These are phyloP conservation scores for Closterium sp. DNA, from an alignment of 139 green algal genomes.

Conservation along the genomic window DNA sequence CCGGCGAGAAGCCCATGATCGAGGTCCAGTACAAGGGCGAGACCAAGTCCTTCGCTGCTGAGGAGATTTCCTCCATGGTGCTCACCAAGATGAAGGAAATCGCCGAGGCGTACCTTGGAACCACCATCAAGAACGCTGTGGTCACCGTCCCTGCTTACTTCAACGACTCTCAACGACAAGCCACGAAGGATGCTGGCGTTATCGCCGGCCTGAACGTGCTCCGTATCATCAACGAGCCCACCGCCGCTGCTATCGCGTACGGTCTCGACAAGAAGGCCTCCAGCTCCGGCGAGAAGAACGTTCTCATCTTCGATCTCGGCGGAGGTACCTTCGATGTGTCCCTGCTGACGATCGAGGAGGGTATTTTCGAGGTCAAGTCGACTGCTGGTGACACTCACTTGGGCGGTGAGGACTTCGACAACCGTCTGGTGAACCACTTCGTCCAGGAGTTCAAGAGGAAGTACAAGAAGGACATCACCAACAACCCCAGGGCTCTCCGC, in stretches of 20 bases:
- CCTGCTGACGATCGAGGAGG: conserved; percentile 95
- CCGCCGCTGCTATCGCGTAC: conserved; percentile 87
- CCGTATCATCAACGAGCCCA: conserved; percentile 72
- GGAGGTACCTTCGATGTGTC: conserved; percentile 97
- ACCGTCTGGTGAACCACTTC: conserved; percentile 90
- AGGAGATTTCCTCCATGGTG: conserved; percentile 97
- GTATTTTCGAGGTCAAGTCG: conserved; percentile 97
- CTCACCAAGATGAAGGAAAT: conserved; percentile 98
- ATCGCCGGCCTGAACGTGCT: conserved; percentile 92
- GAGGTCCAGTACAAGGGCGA: conserved; percentile 91
- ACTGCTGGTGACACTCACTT: conserved; percentile 96
- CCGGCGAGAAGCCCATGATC: conserved; percentile 86
- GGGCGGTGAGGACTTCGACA: conserved; percentile 98
- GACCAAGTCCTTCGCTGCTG: conserved; percentile 89
- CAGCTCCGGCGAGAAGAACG: conserved; percentile 50
- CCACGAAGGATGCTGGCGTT: conserved; percentile 91
- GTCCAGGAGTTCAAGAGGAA: conserved; percentile 97
- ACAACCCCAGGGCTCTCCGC: conserved; percentile 75
- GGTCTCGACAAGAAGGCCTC: conserved; percentile 63
- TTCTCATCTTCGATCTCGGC: conserved; percentile 92
- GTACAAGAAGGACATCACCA: conserved; percentile 94
- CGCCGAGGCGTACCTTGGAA: conserved; percentile 71
- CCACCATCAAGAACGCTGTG: conserved; percentile 86
- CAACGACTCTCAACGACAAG: conserved; percentile 80
- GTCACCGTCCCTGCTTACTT: conserved; percentile 77